Base-by-base conservation (phyloP, 371 early-diverging fungal species). In the Mucor saturninus region DNA sequence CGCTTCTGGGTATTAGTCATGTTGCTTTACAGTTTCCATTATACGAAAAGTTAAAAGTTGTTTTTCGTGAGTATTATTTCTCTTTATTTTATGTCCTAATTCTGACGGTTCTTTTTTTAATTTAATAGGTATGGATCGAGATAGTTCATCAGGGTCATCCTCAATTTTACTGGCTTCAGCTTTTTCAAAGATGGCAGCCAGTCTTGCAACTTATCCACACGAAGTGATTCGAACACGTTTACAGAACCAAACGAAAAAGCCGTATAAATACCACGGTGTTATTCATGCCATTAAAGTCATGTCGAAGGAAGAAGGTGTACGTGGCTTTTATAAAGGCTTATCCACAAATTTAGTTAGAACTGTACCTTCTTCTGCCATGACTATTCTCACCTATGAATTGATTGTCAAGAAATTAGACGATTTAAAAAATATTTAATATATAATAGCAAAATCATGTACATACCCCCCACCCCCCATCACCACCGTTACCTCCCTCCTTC, bases 11-110 rank as follows among this genome's bases (percentile, higher is more conserved):
- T 43, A 91, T 96, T 11, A 84, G 87, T 49, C 98, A 98, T 77
- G 96, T 94, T 2, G 94, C 93, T 6, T 83, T 98, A 14, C 97
- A 96, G 74, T 98, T 98, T 64, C 97, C 97, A 46, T 79, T 96
- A 35, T 98, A 98, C 79, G 98, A 98, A 75, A 78, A 86, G 59
- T 75, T 98, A 50, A 96, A 96, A 73, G 30, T 80, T 82, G 80
- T 71, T n/a, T 56, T 87, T 32, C 77, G 86, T 85, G 84, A 76
- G 85, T 78, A 28, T 31, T 21, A 30, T 28, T 11, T 28, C 5
- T 48, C 10, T 28, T 15, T 28, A 30, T 21, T 46, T 21, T 21
- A 21, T 15, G 7, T 5, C 7, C n/a, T 15, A 26, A 26, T 21
- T n/a, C n/a, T 46, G 40, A 54, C 60, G 26, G 7, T 31, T 29